These are phyloP conservation scores for Xylaria sp. DNA, from an alignment of 2,329 filamentous ascomycete species.

Conservation along the genomic window DNA sequence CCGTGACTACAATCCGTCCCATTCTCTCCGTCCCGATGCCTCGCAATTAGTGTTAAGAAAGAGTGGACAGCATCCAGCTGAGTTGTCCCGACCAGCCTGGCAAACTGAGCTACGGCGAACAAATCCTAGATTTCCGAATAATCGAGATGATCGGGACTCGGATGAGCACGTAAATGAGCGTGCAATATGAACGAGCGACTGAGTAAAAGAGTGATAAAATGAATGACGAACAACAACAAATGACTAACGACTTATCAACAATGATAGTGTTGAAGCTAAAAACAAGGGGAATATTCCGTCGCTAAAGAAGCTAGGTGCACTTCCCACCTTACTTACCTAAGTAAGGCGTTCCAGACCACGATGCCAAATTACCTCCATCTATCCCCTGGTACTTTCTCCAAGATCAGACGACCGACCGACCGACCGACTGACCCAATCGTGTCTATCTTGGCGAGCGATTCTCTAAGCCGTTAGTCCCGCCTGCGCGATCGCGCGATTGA, in stretches of 20 bases:
- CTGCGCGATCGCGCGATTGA: not conserved
- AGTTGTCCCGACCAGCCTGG: too few species aligned
- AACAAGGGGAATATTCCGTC: not conserved
- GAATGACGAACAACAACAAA: not conserved
- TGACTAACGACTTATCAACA: not conserved
- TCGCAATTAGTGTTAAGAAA: not conserved
- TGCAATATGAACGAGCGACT: conserved; percentile 3
- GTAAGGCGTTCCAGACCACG: not conserved
- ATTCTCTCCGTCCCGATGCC: not conserved
- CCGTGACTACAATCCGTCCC: not conserved
- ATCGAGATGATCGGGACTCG: too few species aligned
- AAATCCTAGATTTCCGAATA: too few species aligned
- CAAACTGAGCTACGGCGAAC: too few species aligned
- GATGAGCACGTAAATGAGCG: too few species aligned
- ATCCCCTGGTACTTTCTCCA: not conserved
- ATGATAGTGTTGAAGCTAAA: not conserved
- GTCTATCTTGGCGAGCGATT: not conserved
- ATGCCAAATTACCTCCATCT: not conserved
- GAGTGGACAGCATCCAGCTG: not conserved
- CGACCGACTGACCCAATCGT: not conserved
- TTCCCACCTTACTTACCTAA: not conserved
- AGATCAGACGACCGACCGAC: conserved; percentile 2
- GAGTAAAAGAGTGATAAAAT: not conserved
- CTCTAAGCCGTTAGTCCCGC: conserved; percentile 11
- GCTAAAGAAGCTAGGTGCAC: not conserved